Evolutionary conservation across 106 monocot species (phyloP), one percentile per base, ranked within the genome.

Genomic region (Iris macrosiphon): DNA sequence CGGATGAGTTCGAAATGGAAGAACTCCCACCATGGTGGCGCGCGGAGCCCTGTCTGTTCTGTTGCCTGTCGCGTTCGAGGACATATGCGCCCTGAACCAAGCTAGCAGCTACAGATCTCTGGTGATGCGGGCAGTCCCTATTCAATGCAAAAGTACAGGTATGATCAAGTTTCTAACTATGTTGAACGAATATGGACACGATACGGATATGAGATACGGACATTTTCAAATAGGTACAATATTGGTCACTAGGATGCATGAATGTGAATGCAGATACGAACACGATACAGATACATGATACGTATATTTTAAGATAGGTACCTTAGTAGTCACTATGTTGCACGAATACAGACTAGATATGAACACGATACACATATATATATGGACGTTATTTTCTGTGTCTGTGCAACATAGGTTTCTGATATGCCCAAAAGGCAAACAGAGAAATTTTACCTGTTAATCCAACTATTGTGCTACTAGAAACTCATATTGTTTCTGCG

Each of bases 1-100:
- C 52, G 37, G 4, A 73, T 66, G 4, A 76, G 24, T 15, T 55
- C 57, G 31, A 83, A 89, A 45, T 83, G 68, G 67, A 83, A 89
- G 48, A 65, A 60, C 43, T 74, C 49, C 79, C 79, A 89, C 88
- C 88, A 89, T 10, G 75, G 50, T 26, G 79, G 66, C 38, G 79
- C 88, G 46, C n/a, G 58, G 73, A 23, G 83, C 72, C 33, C 70
- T 54, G 2, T 40, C 4, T 75, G n/a, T 60, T 76, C 20, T 48
- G 38, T 46, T 86, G 92, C 0, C 82, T 63, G 26, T 92, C 92
- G 8, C 79, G 72, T 55, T 92, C 92, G 14, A 86, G n/a, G 45
- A 82, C 70, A 46, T 88, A 83, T 8, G 49, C 69, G 43, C 79
- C 76, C 57, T 83, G 79, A 62, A 89, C 88, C 64, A 89, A 63